phyloP scores from a whole-genome alignment of 176 grass and related monocot genomes.

The Triticum aestivum region IWGSC_CS_RefSeq_v2.1 NC_057808.1:236068181-236068680 shows the following conservation, averaged over 20 bases:
- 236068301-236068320: conserved; percentile 75
- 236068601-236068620: neutral
- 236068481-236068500: neutral
- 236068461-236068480: conserved; percentile 59
- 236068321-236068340: conserved; percentile 66
- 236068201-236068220: neutral
- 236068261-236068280: conserved; percentile 48
- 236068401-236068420: neutral
- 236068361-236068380: conserved; percentile 24
- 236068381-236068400: neutral
- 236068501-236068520: neutral
- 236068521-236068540: neutral
- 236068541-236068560: neutral
- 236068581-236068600: neutral
- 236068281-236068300: conserved; percentile 58
- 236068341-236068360: conserved; percentile 65
- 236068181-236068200: neutral
- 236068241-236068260: conserved; percentile 43
- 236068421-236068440: conserved; percentile 53
- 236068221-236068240: conserved; percentile 25
- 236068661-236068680: neutral
- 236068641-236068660: neutral
- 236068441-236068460: conserved; percentile 67
- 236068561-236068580: neutral
- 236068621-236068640: neutral